Evolutionary conservation across 2,329 filamentous ascomycete species (phyloP), one percentile per base, ranked within the genome.

Genomic region (Neurospora sp.): DNA sequence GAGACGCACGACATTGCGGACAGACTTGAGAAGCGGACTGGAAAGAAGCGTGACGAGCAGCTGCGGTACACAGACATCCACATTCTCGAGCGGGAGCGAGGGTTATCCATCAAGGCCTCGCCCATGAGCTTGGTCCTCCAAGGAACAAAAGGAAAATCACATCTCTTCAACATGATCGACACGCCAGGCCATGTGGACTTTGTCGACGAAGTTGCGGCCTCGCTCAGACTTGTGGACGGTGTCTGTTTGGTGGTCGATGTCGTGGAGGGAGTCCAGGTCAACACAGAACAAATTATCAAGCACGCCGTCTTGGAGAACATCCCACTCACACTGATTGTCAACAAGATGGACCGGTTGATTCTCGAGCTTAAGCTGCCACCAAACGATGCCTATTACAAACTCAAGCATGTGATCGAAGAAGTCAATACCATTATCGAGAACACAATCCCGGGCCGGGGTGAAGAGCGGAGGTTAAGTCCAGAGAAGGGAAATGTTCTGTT

Each of bases 401-500:
- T 99, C 69, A 98, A 97, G 82, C 94, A 98, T 79, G 93, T 97
- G n/a, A 89, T 99, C 68, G 96, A 99, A 80, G 93, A 98, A 80
- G 94, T 99, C 80, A 99, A 99, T 81, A 97, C 93, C 0, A 84
- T 96, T 75, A 98, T 99, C 76, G 93, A 97, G 78, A 93, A 92
- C 78, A 91, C 92, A 3, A 85, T 93, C 38, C 95, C 96, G 4
- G 91, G 93, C 1, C 88, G 89, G 75, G 93, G 94, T 38, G 92
- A 93, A 76, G 89, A 87, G 72, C 89, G 88, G 80, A 89, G 96
- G 73, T 81, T 99, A 73, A 98, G 95, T 75, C 96, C 96, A 0
- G 96, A 99, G 78, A 97, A 94, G 82, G 96, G 96, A 72, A 99
- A 99, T 78, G 96, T 99, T n/a, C 90, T 96, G 10, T 99, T 99